Percentiles rank a stretch among this genome's conserved stretches.
Conservation (phyloP, 805 yeast genomes). For the Yueomyces sinensis region DNA sequence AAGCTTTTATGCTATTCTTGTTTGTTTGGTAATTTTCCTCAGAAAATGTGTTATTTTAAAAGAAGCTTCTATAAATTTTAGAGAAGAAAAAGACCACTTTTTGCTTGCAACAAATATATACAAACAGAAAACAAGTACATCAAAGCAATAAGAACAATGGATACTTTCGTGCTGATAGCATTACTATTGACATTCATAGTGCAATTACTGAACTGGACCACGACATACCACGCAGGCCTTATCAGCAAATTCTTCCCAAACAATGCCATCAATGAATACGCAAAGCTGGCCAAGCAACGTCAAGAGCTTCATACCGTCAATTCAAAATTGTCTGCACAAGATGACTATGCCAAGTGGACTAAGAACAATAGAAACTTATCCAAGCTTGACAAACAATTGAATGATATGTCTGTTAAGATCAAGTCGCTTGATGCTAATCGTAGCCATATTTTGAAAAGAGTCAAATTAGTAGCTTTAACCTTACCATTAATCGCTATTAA, state of each 20-base stretch:
- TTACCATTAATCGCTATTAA: conserved; percentile 21
- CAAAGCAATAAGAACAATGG: not conserved
- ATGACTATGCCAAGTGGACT: conserved; percentile 93
- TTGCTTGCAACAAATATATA: too few species aligned
- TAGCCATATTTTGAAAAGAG: conserved; percentile 7
- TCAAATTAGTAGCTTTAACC: conserved; percentile 17
- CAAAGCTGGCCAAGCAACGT: conserved; percentile 31
- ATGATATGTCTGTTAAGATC: conserved; percentile 28
- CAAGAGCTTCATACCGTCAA: conserved; percentile 37
- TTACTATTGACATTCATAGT: conserved; percentile 10
- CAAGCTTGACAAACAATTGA: conserved; percentile 39
- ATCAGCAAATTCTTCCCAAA: conserved; percentile 1
- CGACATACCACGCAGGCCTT: conserved; percentile 8
- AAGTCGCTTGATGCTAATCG: conserved; percentile 8
- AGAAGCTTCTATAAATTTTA: too few species aligned
- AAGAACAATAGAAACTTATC: conserved; percentile 67
- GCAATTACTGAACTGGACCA: conserved; percentile 14
- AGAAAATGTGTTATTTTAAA: too few species aligned
- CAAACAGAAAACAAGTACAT: too few species aligned
- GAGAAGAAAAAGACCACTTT: too few species aligned
- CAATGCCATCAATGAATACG: conserved; percentile 20
- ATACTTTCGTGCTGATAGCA: conserved; percentile 3
- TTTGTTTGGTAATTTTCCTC: too few species aligned
- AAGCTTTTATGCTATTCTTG: too few species aligned
- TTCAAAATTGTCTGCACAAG: conserved; percentile 66